A percentile compares a stretch with the other conserved stretches of the same genome.
phyloP scores from a whole-genome alignment of 345 rosid genomes.

The Rhodamnia argentea region DNA sequence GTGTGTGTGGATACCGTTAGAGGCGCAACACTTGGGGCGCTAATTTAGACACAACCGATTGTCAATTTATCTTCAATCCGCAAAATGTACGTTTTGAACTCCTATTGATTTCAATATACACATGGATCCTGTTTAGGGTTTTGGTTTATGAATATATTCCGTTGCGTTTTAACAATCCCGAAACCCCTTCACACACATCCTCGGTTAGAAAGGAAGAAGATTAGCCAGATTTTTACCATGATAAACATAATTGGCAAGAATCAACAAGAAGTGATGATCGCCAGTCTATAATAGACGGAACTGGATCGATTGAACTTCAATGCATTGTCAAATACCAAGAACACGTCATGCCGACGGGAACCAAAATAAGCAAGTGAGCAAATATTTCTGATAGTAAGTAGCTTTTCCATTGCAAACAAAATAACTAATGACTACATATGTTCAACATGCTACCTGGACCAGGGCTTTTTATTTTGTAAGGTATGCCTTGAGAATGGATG shows the following conservation, averaged over 20 bases:
- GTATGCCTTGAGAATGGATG: neutral
- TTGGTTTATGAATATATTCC: too few relatives aligned
- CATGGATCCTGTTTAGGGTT: too few relatives aligned
- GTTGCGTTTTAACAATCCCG: too few relatives aligned
- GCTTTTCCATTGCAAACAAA: neutral
- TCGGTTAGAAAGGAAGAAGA: neutral
- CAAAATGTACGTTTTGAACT: too few relatives aligned
- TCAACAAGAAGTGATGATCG: neutral
- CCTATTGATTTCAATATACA: too few relatives aligned
- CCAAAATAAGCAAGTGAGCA: neutral
- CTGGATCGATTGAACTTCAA: neutral
- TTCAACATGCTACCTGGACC: neutral
- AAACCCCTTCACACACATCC: too few relatives aligned
- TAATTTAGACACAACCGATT: too few relatives aligned
- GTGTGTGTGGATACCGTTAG: too few relatives aligned
- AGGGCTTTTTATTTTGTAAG: too few relatives aligned
- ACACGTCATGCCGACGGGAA: neutral
- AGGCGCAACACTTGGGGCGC: too few relatives aligned
- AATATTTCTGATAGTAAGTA: neutral
- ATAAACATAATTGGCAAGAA: neutral
- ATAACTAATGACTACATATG: neutral
- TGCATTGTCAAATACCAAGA: slow-evolving; percentile 2
- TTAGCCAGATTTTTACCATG: neutral
- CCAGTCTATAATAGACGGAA: neutral
- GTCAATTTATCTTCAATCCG: too few relatives aligned